Base-by-base conservation (phyloP, 345 rosid species). In the Eucalyptus rudis region DNA sequence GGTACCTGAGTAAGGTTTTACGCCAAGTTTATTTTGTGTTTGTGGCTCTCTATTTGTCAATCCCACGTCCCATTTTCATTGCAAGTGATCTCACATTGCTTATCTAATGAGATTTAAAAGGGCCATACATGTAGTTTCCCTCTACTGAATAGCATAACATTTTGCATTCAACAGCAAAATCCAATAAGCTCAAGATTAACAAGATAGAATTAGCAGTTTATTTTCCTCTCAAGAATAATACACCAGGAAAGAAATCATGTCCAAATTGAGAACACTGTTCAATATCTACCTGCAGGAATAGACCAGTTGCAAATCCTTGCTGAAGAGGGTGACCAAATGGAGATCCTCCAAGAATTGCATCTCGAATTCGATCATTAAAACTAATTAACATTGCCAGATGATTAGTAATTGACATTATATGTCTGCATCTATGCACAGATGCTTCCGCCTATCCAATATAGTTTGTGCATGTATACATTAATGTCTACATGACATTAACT, bases 321-420 rank as follows among this genome's bases (percentile, higher is more conserved):
- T 96, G 99, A 90, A 97, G 99, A 91, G 98, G 98, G 87, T 93
- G 96, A 59, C 99, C 99, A 95, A 97, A 97, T 29, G 99, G 99
- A 90, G 99, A 97, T 88, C 99, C 99, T 86, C 99, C 99, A 93
- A 96, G 97, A 92, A 94, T 90, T 89, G 99, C 99, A 94, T 97
- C 99, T 83, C 99, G 96, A 90, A 97, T 91, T 87, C 99, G 99
- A 92, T 97, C 99, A 86, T 97, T 96, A 91, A 97, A 97, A 90
- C 99, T 97, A 95, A 89, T 49, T 89, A 90, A 88, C 87, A 90
- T 86, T 91, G 83, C 83, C 83, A 76, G 83, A 76, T 76, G 83
- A 36, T 76, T 76, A 76, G 83, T 36, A 76, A 76, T 20, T 76
- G 27, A 36, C 43, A 40, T 11, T 40, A 36, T 19, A 76, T 76